These are phyloP conservation scores for Ustilago xerochloae DNA, from an alignment of 1,284 basidiomycete genomes.

Conservation along the genomic window DNA sequence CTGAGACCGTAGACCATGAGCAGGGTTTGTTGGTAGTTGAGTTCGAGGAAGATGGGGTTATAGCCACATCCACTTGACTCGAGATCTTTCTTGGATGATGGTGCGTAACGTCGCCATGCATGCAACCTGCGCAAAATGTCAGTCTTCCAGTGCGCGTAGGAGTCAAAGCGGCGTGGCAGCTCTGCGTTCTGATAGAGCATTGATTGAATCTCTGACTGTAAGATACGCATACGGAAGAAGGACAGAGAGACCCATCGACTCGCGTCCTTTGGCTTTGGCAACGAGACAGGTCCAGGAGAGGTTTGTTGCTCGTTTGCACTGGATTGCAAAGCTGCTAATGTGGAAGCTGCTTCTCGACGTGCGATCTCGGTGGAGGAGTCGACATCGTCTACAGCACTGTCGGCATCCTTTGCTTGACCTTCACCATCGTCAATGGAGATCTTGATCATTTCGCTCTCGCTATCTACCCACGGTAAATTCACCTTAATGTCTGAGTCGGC, in stretches of 20 bases:
- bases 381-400: conserved; percentile 17
- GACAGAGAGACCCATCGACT: conserved; percentile 50
- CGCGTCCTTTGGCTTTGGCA: conserved; percentile 39
- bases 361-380: conserved; percentile 42
- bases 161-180: conserved; percentile 45
- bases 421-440: conserved; percentile 17
- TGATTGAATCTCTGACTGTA: conserved; percentile 50
- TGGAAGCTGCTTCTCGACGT: conserved; percentile 44
- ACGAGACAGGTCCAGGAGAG: conserved; percentile 7
- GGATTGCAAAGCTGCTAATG: conserved; percentile 37
- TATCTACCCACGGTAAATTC: conserved; percentile 39
- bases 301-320: conserved; percentile 17
- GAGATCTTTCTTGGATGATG: conserved; percentile 42
- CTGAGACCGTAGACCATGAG: conserved; percentile 51
- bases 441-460: conserved; percentile 30
- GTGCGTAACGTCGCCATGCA: conserved; percentile 45
- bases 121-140: conserved; percentile 45
- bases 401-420: neutral
- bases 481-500: conserved; percentile 51
- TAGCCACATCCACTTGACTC: conserved; percentile 44
- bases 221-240: conserved; percentile 51
- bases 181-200: conserved; percentile 48
- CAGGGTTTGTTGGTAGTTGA: conserved; percentile 53
- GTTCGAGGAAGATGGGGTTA: conserved; percentile 54
- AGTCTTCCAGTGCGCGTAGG: conserved; percentile 45